Evolutionary conservation across 441 rosid genomes (phyloP), one percentile per base, ranked within the genome.

Genomic region (Rhodomyrtus psidioides): DNA sequence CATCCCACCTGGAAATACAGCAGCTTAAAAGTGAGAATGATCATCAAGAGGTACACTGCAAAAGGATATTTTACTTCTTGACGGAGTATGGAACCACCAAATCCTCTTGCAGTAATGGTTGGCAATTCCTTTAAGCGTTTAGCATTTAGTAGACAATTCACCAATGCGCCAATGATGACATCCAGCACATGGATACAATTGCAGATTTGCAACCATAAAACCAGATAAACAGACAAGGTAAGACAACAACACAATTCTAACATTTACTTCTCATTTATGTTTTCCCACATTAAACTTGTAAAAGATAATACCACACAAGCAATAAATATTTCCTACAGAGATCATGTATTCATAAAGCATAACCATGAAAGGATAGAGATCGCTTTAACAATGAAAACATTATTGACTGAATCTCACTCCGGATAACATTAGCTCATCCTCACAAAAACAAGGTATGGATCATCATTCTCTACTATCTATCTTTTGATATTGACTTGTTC

Each of bases 1-100:
- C 95, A 86, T 92, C 93, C 98, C 93, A 95, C 92, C 98, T 97
- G 92, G 81, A 91, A 89, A 83, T 74, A 85, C 76, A 24, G 42
- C 62, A 14, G 42, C 14, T 49, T 27, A 53, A 82, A 53, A 83
- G 57, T 46, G 54, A 84, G 56, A 59, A 34, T 82, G 17, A 30
- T 54, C 26, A 56, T 39, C 39, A 24, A 56, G 21, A 21, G 46
- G 57, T 56, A 70, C 39, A 70, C n/a, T 70, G 79, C 15, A 70
- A 21, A 70, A 70, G 9, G 49, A 26, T 39, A 21, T 23, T 34
- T 34, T 70, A 70, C 79, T 70, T 34, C 79, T 70, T 70, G 49
- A 34, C 13, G 7, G 49, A 70, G 79, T 19, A 70, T 70, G 79
- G 49, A 70, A 34, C 44, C 3, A 46, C 79, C 79, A 70, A 19